Conservation (phyloP, 2,329 filamentous ascomycete genomes). For the Talaromyces sp. region DNA sequence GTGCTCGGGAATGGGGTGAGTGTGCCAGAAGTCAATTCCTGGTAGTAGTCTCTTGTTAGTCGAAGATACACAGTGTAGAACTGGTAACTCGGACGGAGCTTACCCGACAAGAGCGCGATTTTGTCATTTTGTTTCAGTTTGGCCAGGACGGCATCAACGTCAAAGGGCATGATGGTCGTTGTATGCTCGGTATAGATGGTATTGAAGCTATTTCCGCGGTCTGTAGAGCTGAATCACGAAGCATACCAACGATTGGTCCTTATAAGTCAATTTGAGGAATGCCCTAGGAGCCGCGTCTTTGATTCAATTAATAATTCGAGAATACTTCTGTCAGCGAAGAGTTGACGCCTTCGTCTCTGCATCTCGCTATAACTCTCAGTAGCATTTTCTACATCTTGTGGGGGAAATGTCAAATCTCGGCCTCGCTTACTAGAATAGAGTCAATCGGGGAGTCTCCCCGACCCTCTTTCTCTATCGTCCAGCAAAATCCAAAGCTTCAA, state of each 20-base stretch:
- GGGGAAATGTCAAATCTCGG: neutral
- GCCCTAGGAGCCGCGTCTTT: neutral
- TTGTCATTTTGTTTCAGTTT: slow-evolving; percentile 16
- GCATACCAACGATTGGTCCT: neutral
- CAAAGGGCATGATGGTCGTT: neutral
- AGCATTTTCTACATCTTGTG: neutral
- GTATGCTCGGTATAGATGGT: neutral
- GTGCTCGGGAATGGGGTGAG: slow-evolving; percentile 61
- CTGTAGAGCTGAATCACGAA: neutral
- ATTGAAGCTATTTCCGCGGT: neutral
- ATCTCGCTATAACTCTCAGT: neutral
- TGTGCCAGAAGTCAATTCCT: slow-evolving; percentile 64
- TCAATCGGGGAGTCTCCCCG: slow-evolving; percentile 7
- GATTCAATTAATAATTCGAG: neutral
- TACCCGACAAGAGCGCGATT: slow-evolving; percentile 8
- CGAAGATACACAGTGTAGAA: slow-evolving; percentile 12
- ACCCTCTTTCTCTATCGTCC: neutral
- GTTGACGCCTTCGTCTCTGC: neutral
- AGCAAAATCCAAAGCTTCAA: neutral
- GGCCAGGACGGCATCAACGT: slow-evolving; percentile 10
- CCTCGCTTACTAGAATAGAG: neutral
- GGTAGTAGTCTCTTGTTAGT: neutral
- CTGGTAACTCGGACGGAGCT: neutral
- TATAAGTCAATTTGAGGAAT: neutral
- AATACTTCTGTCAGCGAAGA: neutral